A percentile compares a stretch with the other conserved stretches of the same genome.
Evolutionary conservation across 2,329 filamentous ascomycete genomes (phyloP).

Genomic region (Trichophyton benhamiae): DNA sequence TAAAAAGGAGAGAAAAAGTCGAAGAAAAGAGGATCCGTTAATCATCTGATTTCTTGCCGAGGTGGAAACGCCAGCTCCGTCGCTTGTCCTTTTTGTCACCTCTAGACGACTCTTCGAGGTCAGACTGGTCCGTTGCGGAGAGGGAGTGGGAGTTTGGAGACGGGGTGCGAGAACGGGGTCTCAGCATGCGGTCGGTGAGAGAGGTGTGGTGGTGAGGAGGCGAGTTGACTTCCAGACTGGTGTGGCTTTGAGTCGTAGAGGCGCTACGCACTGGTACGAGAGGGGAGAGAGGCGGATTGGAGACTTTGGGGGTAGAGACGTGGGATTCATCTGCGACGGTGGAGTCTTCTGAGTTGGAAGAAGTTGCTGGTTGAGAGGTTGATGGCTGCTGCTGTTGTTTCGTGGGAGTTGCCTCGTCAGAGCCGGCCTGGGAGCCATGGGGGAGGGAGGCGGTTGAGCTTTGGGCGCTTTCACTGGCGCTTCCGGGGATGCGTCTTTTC

Average conservation of each 20-base stretch:
- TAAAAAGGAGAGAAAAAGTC: not conserved
- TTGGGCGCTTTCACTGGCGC: slow-evolving; percentile 73
- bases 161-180: slow-evolving; percentile 59
- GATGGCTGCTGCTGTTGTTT: slow-evolving; percentile 7
- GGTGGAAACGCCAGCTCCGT: slow-evolving; percentile 59
- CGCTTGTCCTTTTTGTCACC: slow-evolving; percentile 55
- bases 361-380: slow-evolving; percentile 16
- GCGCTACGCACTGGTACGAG: slow-evolving; percentile 17
- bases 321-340: slow-evolving; percentile 19
- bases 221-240: not conserved
- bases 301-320: slow-evolving; percentile 25
- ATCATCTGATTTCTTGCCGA: slow-evolving; percentile 11
- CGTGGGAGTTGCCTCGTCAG: slow-evolving; percentile 34
- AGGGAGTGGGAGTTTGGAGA: slow-evolving; percentile 46
- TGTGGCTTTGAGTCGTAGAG: not conserved
- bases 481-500: slow-evolving; percentile 60
- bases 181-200: slow-evolving; percentile 42
- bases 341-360: not conserved
- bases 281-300: slow-evolving; percentile 18
- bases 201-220: slow-evolving; percentile 20
- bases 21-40: not conserved
- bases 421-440: slow-evolving; percentile 22
- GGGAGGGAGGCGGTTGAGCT: slow-evolving; percentile 74
- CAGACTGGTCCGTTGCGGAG: slow-evolving; percentile 66
- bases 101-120: slow-evolving; percentile 58